Base-by-base conservation (phyloP, 176 grass and related monocot genomes). In the Aegilops tauschii region DNA sequence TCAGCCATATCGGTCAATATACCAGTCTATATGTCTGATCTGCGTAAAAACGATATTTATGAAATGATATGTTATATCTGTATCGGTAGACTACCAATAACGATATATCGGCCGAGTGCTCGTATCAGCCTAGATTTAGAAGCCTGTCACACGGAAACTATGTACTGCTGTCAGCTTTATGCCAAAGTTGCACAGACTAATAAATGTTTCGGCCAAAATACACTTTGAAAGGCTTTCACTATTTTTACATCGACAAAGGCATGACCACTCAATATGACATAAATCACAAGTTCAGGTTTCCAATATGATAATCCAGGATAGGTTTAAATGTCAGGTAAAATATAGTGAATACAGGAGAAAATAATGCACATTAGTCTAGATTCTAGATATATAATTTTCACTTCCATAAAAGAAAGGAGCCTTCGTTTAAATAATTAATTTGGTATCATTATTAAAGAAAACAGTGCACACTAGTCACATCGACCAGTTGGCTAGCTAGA, bases 271-370 rank as follows among this genome's bases (percentile, higher is more conserved):
- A 5, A 54, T 54, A 86, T 72, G 29, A 50, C 71, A 50, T 52
- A 72, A 76, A 40, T 9, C 13, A 50, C 1, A 28, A 65, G 11
- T 28, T 75, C 52, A 72, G 8, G 37, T 23, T 64, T 39, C 39
- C 7, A 39, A 29, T 36, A 78, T 42, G 6, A 70, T 16, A 47
- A 42, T 83, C 64, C 25, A 44, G 2, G 59, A 47, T 78, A 20
- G 28, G 14, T 42, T 78, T 90, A 88, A 16, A 77, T 37, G 56
- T 67, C 25, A 40, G 54, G 27, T 32, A 49, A 72, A 79, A 71
- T 17, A 79, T 36, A 67, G 30, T 32, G 6, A 68, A 49, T n/a
- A 50, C 63, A 81, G 5, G 17, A 13, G 18, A 50, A 50, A 9
- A 76, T 1, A 58, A 12, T 17, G 23, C 14, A 61, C 49, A 83